These are phyloP conservation scores for Skeletonema grethae DNA, from an alignment of 108 stramenopile species.

Conservation along the genomic window DNA sequence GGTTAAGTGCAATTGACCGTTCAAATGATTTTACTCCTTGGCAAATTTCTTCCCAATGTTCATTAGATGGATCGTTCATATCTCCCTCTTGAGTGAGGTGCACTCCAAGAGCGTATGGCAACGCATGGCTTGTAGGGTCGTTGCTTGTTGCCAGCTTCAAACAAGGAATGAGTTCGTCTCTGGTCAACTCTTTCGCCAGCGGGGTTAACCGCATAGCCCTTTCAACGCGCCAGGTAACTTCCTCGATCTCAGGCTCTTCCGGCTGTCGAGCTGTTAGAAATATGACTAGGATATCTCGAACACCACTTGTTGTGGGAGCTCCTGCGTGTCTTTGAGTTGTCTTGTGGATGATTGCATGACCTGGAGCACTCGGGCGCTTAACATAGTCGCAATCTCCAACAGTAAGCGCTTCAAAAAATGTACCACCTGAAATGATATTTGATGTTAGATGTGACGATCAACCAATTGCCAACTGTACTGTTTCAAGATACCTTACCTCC, in stretches of 20 bases:
- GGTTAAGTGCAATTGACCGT: conserved; percentile 28
- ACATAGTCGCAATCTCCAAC: conserved; percentile 23
- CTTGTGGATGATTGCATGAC: conserved; percentile 62
- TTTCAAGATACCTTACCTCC: conserved; percentile 22
- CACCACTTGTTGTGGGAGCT: conserved; percentile 53
- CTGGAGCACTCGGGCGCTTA: conserved; percentile 47
- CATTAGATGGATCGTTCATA: conserved; percentile 30
- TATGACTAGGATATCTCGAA: conserved; percentile 74
- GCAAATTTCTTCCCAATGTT: conserved; percentile 36
- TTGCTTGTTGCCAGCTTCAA: conserved; percentile 30
- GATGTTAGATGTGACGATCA: no score
- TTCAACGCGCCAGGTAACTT: conserved; percentile 34
- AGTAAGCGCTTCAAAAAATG: conserved; percentile 66
- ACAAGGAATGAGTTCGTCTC: conserved; percentile 28
- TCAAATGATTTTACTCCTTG: conserved; percentile 30
- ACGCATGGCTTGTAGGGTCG: conserved; percentile 38
- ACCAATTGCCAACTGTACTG: no score
- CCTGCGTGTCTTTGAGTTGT: conserved; percentile 73
- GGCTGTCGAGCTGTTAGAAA: conserved; percentile 58
- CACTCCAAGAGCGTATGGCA: conserved; percentile 42
- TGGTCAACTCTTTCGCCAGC: conserved; percentile 27
- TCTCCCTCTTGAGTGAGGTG: conserved; percentile 36
- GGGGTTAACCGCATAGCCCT: conserved; percentile 36
- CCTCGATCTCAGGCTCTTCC: background rate
- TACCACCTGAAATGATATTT: conserved; percentile 35